Base-by-base conservation (phyloP, 495 filamentous ascomycete genomes). In the Tuber borchii region DNA sequence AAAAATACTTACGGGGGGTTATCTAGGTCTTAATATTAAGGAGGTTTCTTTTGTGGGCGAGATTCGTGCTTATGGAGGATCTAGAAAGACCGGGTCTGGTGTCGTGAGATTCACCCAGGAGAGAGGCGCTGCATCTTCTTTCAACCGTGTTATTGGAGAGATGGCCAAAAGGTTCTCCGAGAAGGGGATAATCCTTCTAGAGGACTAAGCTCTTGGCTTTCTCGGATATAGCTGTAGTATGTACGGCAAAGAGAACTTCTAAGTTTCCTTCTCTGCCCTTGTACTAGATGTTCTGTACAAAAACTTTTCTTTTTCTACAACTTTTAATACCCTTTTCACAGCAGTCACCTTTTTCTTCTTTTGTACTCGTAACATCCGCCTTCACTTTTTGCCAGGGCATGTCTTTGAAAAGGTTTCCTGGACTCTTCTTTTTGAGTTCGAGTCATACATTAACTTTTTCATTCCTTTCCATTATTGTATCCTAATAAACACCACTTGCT, bases 101-200 rank as follows among this genome's bases (percentile, higher is more conserved):
- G 88, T 97, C 68, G 92, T 91, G 39, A 90, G 92, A 22, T 92
- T 97, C 85, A 93, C 91, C 43, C 95, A 97, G 81, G 92, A 94
- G 80, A 89, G 90, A 69, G 95, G 95, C 26, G 93, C 94, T 0
- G 94, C 92, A 2, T 91, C 89, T 73, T 93, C 91, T 43, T 96
- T 99, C 85, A 87, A 92, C 80, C 89, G 89, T 78, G 91, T 97
- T 10, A 87, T 97, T n/a, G 91, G 93, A 45, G 88, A 90, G 5
- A 86, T 97, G 68, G 85, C 89, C 14, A 65, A 65, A 31, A 65
- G 34, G 56, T 65, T 65, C 56, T 65, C 56, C 12, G 56, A 65
- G 56, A 65, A 65, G 34, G 26, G 56, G 26, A 65, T 65, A 31
- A 65, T 65, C 56, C 56, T 65, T 12, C 56, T 26, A 65, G 56